Conservation (phyloP, 306 rosid genomes). For the Gleditsia sinensis region DNA sequence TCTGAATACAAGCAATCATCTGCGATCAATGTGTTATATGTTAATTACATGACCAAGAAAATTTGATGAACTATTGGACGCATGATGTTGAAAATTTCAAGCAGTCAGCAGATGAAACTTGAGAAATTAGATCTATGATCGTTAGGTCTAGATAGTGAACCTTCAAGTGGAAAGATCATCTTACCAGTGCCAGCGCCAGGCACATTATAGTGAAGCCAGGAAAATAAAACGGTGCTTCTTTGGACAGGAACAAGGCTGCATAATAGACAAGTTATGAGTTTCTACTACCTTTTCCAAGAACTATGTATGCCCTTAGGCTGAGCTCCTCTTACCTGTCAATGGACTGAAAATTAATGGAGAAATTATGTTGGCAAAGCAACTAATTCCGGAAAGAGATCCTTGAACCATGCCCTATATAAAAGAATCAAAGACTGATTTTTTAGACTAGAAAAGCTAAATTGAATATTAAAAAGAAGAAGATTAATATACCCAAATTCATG, state of each 20-base stretch:
- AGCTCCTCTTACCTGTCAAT: slow-evolving; percentile 49
- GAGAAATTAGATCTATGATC: not conserved
- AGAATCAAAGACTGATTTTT: not conserved
- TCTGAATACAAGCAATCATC: slow-evolving; percentile 56
- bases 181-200: slow-evolving; percentile 43
- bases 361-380: slow-evolving; percentile 59
- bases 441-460: not conserved
- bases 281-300: not conserved
- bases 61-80: not conserved
- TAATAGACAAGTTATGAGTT: slow-evolving; percentile 1
- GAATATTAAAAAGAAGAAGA: too few species aligned
- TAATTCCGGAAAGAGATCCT: slow-evolving; percentile 67
- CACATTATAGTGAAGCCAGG: slow-evolving; percentile 7
- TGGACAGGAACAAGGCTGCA: slow-evolving; percentile 58
- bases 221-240: slow-evolving; percentile 3
- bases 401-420: slow-evolving; percentile 58
- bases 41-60: not conserved
- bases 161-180: slow-evolving; percentile 15
- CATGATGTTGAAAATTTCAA: not conserved
- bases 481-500: too few species aligned
- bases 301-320: not conserved
- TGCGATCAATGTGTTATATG: slow-evolving; percentile 36
- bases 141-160: not conserved
- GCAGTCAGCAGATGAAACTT: not conserved
- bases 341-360: slow-evolving; percentile 68